phyloP scores from a whole-genome alignment of 225 moss, liverwort and hornwort species.

The Bryoerythrophyllum caledonicum region DNA sequence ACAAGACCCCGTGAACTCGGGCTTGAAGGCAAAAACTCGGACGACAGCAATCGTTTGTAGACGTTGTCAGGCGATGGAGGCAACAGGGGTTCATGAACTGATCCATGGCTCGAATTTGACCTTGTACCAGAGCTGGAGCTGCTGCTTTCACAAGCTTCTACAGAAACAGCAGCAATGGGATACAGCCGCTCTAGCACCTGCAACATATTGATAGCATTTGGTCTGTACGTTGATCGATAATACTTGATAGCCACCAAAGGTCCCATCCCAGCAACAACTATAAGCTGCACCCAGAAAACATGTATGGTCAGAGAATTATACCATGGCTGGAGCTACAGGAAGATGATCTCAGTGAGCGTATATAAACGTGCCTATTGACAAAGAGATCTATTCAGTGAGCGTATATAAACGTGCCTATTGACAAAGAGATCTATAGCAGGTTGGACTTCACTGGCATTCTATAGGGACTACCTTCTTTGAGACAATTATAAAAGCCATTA shows the following conservation, averaged over 20 bases:
- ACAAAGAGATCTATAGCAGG: too few relatives aligned
- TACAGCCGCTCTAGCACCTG: constrained; percentile 68
- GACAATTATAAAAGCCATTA: constrained; percentile 10
- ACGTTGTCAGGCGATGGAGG: constrained; percentile 43
- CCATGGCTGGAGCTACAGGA: too few relatives aligned
- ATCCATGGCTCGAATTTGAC: constrained; percentile 54
- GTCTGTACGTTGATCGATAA: constrained; percentile 72
- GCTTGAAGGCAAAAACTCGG: constrained; percentile 48
- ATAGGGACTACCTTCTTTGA: too few relatives aligned
- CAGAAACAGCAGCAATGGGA: constrained; percentile 11
- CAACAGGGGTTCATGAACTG: constrained; percentile 84
- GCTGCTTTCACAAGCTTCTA: constrained; percentile 61
- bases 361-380: too few relatives aligned
- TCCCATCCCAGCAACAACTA: constrained; percentile 77
- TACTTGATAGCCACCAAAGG: constrained; percentile 83
- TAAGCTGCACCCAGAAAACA: constrained; percentile 62
- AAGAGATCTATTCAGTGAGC: too few relatives aligned
- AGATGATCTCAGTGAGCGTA: too few relatives aligned
- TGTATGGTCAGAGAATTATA: neutral
- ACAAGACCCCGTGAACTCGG: constrained; percentile 33
- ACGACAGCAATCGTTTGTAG: constrained; percentile 32
- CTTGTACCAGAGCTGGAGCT: constrained; percentile 41
- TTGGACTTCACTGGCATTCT: too few relatives aligned
- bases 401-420: too few relatives aligned
- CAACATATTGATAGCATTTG: constrained; percentile 80